Conservation (phyloP, 2,329 filamentous ascomycete genomes). For the Paecilomyces sp. region DNA sequence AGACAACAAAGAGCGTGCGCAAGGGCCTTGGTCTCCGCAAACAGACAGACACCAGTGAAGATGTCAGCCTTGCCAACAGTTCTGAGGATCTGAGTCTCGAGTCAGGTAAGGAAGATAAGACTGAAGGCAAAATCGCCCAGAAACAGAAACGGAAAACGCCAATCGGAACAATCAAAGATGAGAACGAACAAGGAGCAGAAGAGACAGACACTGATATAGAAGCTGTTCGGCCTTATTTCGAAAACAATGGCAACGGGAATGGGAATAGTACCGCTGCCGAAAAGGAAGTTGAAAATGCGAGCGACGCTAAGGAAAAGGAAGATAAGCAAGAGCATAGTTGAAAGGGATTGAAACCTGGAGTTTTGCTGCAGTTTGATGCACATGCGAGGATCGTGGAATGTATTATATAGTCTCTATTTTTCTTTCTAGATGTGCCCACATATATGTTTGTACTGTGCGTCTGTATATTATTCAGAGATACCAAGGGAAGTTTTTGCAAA, state of each 20-base stretch:
- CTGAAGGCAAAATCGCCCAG: slow-evolving; percentile 10
- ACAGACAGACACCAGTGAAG: slow-evolving; percentile 57
- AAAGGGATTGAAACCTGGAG: not conserved
- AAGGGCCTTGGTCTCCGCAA: slow-evolving; percentile 63
- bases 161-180: slow-evolving; percentile 20
- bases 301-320: not conserved
- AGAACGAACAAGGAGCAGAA: slow-evolving; percentile 11
- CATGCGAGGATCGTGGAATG: too few species aligned
- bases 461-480: not conserved
- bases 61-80: slow-evolving; percentile 68
- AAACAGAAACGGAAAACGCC: slow-evolving; percentile 13
- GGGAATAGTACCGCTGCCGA: not conserved
- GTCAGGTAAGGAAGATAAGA: slow-evolving; percentile 16
- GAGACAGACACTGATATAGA: not conserved
- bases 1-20: slow-evolving; percentile 25
- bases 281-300: not conserved
- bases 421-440: too few species aligned
- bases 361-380: too few species aligned
- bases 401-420: too few species aligned
- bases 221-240: slow-evolving; percentile 20
- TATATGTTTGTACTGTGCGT: not conserved
- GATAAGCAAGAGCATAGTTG: not conserved
- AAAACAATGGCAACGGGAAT: slow-evolving; percentile 6
- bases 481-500: not conserved
- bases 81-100: slow-evolving; percentile 30